These are phyloP conservation scores for Gnomoniopsis sp. DNA, from an alignment of 2,329 filamentous ascomycete genomes.

Conservation along the genomic window DNA sequence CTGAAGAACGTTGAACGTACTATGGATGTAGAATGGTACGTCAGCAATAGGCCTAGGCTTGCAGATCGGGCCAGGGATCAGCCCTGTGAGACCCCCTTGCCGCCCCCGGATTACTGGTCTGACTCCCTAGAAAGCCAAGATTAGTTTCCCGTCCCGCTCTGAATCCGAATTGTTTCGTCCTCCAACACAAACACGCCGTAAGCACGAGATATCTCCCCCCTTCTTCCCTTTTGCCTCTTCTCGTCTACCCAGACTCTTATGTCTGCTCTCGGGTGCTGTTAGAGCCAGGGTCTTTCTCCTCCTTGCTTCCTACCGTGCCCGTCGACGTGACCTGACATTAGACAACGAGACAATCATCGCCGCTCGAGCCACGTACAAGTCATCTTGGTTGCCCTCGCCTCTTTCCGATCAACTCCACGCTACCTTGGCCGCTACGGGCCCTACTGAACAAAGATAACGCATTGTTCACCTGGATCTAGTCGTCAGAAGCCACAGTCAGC, in stretches of 20 bases:
- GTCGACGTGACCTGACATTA: constrained; percentile 5
- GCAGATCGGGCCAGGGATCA: constrained; percentile 5
- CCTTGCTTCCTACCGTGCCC: neutral
- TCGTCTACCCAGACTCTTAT: neutral
- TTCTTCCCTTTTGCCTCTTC: neutral
- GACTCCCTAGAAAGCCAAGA: no score
- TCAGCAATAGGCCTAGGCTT: constrained; percentile 5
- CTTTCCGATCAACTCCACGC: neutral
- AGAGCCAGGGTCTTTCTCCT: constrained; percentile 6
- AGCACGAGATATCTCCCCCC: neutral
- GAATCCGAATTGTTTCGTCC: no score
- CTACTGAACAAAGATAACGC: neutral
- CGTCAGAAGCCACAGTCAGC: neutral
- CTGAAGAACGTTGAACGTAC: neutral
- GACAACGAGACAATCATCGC: neutral
- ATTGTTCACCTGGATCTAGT: neutral
- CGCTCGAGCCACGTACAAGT: neutral
- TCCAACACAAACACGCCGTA: neutral
- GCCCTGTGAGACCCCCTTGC: neutral
- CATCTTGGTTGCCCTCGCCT: neutral
- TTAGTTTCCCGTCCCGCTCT: no score
- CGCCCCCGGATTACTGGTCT: neutral
- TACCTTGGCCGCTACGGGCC: neutral
- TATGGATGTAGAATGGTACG: constrained; percentile 1
- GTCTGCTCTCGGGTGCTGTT: constrained; percentile 2